Evolutionary conservation across 805 yeast genomes (phyloP).

Genomic region (Candida adriatica): DNA sequence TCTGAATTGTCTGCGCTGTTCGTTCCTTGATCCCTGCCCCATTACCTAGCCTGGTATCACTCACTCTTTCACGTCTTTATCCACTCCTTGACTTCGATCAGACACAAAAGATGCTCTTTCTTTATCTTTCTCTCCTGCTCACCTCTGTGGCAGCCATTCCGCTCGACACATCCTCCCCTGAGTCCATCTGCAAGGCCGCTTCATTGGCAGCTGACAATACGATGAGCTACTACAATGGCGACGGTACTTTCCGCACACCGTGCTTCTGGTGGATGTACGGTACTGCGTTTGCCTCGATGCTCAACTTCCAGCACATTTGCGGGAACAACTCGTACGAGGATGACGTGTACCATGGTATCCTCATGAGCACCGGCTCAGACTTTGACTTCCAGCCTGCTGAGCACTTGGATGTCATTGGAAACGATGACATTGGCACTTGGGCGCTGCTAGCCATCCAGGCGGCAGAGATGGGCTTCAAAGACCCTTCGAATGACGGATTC

Average conservation of each 20-base stretch:
- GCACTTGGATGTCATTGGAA: slow-evolving; percentile 55
- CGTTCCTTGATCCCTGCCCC: too few species aligned
- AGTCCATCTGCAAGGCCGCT: slow-evolving; percentile 37
- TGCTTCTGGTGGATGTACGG: slow-evolving; percentile 87
- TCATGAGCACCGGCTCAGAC: slow-evolving; percentile 35
- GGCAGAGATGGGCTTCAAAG: slow-evolving; percentile 49
- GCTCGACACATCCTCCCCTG: slow-evolving; percentile 3
- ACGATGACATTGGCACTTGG: slow-evolving; percentile 71
- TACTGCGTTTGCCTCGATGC: slow-evolving; percentile 59
- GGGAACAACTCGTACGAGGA: slow-evolving; percentile 57
- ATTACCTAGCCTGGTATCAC: too few species aligned
- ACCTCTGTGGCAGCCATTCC: neutral
- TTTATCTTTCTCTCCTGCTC: neutral
- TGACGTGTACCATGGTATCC: slow-evolving; percentile 46
- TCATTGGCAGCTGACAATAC: slow-evolving; percentile 53
- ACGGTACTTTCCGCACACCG: slow-evolving; percentile 61
- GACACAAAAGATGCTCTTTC: neutral
- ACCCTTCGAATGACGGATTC: slow-evolving; percentile 30
- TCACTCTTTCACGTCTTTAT: too few species aligned
- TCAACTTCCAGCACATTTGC: slow-evolving; percentile 71
- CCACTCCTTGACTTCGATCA: neutral
- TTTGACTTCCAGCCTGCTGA: slow-evolving; percentile 52
- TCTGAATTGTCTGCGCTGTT: too few species aligned
- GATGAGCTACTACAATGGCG: slow-evolving; percentile 62
- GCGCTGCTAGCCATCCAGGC: slow-evolving; percentile 58